These are phyloP conservation scores for Murraya koenigii DNA, from an alignment of 345 rosid genomes.

Conservation along the genomic window DNA sequence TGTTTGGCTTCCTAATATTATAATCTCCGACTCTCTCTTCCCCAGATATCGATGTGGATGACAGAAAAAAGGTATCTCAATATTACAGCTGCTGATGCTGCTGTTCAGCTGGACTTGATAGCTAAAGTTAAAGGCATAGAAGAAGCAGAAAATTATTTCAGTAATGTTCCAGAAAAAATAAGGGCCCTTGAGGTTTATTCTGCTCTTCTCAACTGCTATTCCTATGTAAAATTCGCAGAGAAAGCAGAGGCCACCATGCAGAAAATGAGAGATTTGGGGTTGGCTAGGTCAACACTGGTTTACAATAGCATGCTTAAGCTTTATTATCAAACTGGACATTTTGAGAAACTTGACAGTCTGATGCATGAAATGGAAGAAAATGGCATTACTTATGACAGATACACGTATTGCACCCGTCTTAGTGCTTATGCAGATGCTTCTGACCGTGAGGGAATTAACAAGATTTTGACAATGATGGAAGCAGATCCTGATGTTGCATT, in stretches of 20 bases:
- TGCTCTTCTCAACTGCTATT: constrained; percentile 44
- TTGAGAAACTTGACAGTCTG: constrained; percentile 24
- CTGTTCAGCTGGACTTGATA: constrained; percentile 42
- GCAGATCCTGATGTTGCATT: constrained; percentile 18
- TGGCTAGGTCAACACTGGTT: neutral
- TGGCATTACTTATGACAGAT: constrained; percentile 18
- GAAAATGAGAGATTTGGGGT: constrained; percentile 34
- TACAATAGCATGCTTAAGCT: constrained; percentile 32
- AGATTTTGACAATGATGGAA: constrained; percentile 26
- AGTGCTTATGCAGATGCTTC: constrained; percentile 30
- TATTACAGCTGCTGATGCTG: constrained; percentile 18
- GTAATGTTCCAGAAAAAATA: constrained; percentile 18
- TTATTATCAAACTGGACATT: constrained; percentile 24
- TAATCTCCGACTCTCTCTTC: neutral
- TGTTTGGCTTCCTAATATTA: neutral
- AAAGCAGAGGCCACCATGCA: constrained; percentile 40
- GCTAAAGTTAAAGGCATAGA: constrained; percentile 36
- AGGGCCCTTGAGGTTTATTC: constrained; percentile 18
- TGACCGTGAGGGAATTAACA: constrained; percentile 25
- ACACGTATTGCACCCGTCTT: constrained; percentile 15
- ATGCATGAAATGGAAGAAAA: constrained; percentile 32
- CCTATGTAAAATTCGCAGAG: constrained; percentile 21
- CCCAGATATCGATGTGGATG: constrained; percentile 49
- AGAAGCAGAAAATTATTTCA: constrained; percentile 34
- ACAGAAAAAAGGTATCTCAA: constrained; percentile 20